These are phyloP conservation scores for Psidium friedrichsthalianum DNA, from an alignment of 345 rosid genomes.

Conservation along the genomic window DNA sequence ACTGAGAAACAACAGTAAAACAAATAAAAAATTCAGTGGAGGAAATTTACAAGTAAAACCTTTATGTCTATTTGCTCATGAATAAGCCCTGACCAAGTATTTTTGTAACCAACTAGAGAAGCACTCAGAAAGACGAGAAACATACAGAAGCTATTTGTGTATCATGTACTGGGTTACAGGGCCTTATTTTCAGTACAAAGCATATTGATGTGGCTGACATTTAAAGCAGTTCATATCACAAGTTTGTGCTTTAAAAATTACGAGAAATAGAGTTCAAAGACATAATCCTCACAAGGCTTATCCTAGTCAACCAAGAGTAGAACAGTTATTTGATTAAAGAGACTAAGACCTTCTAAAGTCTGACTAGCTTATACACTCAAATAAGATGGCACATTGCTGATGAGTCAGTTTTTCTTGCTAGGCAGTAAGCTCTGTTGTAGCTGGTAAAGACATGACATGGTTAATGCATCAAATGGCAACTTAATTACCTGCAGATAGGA, in stretches of 20 bases:
- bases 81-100: not conserved
- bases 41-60: not conserved
- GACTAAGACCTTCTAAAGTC: not conserved
- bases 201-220: not conserved
- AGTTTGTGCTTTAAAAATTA: not conserved
- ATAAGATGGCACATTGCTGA: not conserved
- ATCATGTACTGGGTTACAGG: not conserved
- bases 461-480: not conserved
- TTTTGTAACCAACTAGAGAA: not conserved
- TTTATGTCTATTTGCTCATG: not conserved
- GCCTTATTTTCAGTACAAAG: not conserved
- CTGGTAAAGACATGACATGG: not conserved
- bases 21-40: not conserved
- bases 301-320: not conserved
- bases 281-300: not conserved
- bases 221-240: not conserved
- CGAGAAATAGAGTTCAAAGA: not conserved
- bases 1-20: conserved; percentile 26
- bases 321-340: not conserved
- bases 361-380: not conserved
- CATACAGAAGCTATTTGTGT: not conserved
- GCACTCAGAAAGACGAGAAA: not conserved
- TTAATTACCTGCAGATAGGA: conserved; percentile 76
- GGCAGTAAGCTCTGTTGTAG: not conserved
- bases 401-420: not conserved